Percentiles rank a stretch among this genome's conserved stretches.
Evolutionary conservation across 2,329 filamentous ascomycete genomes (phyloP).

Genomic region (Colletotrichum camelliae): DNA sequence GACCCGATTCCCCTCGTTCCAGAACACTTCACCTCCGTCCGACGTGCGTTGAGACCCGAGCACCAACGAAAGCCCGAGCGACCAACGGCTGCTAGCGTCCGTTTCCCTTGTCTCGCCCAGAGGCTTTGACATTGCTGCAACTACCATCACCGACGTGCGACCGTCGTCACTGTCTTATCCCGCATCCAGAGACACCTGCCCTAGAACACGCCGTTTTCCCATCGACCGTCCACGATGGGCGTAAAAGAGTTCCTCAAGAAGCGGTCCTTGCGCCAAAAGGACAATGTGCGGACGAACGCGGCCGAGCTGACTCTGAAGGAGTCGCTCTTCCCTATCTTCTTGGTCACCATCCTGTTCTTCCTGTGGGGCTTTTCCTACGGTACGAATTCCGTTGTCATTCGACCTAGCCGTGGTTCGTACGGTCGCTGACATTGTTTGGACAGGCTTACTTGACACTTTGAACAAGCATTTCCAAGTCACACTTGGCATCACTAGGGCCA

Average conservation of each 20-base stretch:
- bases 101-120: background rate
- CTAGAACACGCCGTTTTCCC: background rate
- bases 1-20: background rate
- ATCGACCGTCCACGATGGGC: conserved; percentile 38
- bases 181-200: background rate
- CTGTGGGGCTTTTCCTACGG: conserved; percentile 25
- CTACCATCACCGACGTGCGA: background rate
- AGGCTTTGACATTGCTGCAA: background rate
- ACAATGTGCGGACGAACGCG: conserved; percentile 45
- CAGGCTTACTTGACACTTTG: conserved; percentile 30
- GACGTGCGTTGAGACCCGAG: background rate
- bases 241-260: conserved; percentile 49
- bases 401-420: background rate
- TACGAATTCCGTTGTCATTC: background rate
- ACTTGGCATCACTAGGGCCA: conserved; percentile 45
- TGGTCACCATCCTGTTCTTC: conserved; percentile 54
- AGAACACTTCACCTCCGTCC: background rate
- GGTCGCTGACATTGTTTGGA: background rate
- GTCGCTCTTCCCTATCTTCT: conserved; percentile 68
- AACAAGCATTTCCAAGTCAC: conserved; percentile 57
- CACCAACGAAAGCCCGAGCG: background rate
- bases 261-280: conserved; percentile 49
- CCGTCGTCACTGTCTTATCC: background rate
- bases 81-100: background rate
- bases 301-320: conserved; percentile 68